A percentile compares a stretch with the other conserved stretches of the same genome.
Conservation (phyloP, 73 alveolate species). For the Paramecium biaurelia region DNA sequence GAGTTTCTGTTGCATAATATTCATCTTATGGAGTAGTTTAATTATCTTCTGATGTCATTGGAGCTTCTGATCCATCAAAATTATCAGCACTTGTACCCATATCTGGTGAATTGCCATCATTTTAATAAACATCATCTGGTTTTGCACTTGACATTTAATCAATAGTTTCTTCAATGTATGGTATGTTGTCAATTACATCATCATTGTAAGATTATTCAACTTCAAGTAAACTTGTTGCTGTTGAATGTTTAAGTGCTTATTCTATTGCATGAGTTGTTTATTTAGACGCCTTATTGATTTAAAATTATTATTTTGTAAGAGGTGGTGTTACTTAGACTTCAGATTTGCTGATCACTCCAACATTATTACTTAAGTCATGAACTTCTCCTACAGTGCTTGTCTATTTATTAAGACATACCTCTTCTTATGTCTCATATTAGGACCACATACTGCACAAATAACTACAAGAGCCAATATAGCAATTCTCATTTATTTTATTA, state of each 20-base stretch:
- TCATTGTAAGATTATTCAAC: background rate
- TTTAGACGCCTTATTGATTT: background rate
- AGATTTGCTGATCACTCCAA: background rate
- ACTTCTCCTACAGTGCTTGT: conserved; percentile 29
- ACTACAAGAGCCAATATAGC: background rate
- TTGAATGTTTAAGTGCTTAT: background rate
- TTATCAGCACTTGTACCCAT: background rate
- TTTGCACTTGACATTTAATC: background rate
- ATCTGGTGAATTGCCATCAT: conserved; percentile 38
- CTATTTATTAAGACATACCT: background rate
- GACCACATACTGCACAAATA: background rate
- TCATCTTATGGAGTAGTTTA: background rate
- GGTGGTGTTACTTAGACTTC: background rate
- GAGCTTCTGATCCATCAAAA: background rate
- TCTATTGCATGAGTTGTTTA: background rate
- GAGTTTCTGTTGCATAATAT: background rate
- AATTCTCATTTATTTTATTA: conserved; percentile 25
- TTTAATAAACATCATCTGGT: background rate
- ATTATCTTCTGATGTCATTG: background rate
- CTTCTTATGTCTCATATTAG: background rate
- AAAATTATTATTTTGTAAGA: background rate
- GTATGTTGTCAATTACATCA: background rate
- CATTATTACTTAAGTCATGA: background rate
- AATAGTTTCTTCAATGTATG: background rate
- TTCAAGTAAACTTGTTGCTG: background rate